Evolutionary conservation across 2,329 filamentous ascomycete species (phyloP).

Genomic region (Teratosphaeria epicoccoides): DNA sequence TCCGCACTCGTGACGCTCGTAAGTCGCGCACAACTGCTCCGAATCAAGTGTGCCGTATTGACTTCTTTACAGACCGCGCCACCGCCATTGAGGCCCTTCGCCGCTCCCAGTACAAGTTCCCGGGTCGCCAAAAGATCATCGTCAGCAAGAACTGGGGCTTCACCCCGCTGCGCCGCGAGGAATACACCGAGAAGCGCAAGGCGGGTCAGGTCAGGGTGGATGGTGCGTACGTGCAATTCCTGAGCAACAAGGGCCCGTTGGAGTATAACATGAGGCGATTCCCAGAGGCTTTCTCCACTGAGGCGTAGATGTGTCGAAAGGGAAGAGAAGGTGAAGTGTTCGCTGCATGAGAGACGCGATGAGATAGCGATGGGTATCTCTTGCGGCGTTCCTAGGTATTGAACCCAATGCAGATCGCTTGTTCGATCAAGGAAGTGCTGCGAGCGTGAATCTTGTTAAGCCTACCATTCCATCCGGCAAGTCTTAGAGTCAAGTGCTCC

Average conservation of each 20-base stretch:
- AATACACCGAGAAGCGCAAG: slow-evolving; percentile 93
- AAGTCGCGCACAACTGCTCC: slow-evolving; percentile 37
- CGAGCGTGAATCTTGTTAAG: background rate
- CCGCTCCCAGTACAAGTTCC: slow-evolving; percentile 99
- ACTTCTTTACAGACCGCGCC: slow-evolving; percentile 55
- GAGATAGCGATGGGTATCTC: background rate
- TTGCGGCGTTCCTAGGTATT: background rate
- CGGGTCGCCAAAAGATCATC: slow-evolving; percentile 99
- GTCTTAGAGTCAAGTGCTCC: too few relatives aligned
- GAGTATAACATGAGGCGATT: slow-evolving; percentile 84
- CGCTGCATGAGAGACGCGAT: slow-evolving; percentile 1
- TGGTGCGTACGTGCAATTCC: slow-evolving; percentile 99
- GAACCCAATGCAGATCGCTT: background rate
- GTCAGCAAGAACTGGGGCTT: slow-evolving; percentile 99
- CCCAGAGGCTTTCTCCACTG: slow-evolving; percentile 70
- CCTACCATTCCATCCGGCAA: too few relatives aligned
- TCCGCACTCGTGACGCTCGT: slow-evolving; percentile 92
- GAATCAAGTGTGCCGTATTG: background rate
- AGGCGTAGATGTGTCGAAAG: slow-evolving; percentile 20
- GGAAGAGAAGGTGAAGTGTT: background rate
- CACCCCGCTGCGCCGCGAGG: slow-evolving; percentile 93
- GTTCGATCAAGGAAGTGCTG: background rate
- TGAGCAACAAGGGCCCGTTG: slow-evolving; percentile 82
- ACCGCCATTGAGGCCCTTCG: slow-evolving; percentile 96
- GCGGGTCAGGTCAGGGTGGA: slow-evolving; percentile 90